Percentiles rank a stretch among this genome's conserved stretches.
phyloP scores from a whole-genome alignment of 2,329 filamentous ascomycete species.

The Aspergillus persii region DNA sequence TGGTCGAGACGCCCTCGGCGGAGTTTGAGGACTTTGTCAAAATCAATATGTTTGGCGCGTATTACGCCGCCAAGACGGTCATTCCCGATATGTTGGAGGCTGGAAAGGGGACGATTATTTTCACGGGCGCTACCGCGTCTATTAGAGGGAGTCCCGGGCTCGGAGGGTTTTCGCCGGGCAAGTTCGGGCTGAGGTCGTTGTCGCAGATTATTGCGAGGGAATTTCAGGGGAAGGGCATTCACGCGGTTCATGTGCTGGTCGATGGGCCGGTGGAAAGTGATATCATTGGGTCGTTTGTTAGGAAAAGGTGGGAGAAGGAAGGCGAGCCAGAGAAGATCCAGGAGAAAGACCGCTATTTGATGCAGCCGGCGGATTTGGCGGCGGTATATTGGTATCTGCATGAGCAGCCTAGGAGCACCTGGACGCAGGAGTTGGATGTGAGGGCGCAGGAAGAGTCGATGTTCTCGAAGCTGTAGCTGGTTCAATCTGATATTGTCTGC shows the following conservation, averaged over 20 bases:
- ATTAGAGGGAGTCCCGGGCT: constrained; percentile 14
- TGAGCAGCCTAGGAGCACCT: constrained; percentile 16
- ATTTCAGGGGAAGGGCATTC: constrained; percentile 13
- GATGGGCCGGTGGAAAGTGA: constrained; percentile 19
- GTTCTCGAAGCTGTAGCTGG: constrained; percentile 15
- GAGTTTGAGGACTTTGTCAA: constrained; percentile 16
- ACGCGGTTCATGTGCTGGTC: constrained; percentile 16
- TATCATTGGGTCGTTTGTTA: constrained; percentile 9
- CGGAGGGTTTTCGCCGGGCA: constrained; percentile 15
- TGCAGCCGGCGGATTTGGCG: constrained; percentile 17
- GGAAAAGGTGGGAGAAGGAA: constrained; percentile 12
- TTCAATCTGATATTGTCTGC: too few species aligned
- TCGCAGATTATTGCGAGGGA: constrained; percentile 16
- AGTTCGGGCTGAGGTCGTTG: constrained; percentile 16
- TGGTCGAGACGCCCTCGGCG: constrained; percentile 11
- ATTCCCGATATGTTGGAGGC: constrained; percentile 14
- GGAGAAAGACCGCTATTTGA: constrained; percentile 16
- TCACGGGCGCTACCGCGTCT: constrained; percentile 16
- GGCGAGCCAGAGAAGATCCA: constrained; percentile 9
- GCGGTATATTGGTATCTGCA: constrained; percentile 17
- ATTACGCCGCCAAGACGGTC: constrained; percentile 11
- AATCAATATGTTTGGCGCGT: constrained; percentile 17
- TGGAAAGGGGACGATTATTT: constrained; percentile 11
- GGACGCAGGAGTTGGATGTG: constrained; percentile 20
- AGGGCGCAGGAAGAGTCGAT: constrained; percentile 15